Evolutionary conservation across 1,139 yeast species (phyloP), one percentile per base, ranked within the genome.

Genomic region (Insectozyma bohioensis): DNA sequence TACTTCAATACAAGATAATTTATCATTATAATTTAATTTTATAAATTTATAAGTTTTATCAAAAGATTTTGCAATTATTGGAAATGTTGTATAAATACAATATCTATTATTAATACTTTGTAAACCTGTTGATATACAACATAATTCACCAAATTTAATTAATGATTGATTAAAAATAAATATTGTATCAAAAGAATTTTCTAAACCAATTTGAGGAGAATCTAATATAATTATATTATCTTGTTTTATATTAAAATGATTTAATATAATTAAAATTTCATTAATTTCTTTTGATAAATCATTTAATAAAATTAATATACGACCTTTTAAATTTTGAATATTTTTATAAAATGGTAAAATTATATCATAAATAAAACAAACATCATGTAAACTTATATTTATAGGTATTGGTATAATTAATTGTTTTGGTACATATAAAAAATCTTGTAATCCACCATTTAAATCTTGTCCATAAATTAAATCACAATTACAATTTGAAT

Each of bases 371-470:
- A 60, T 39, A 32, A 63, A 63, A 30, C 67, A 56, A 20, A 60
- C 55, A 42, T 67, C 74, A 41, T 66, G 73, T 14, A 61, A 46
- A 35, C 67, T 60, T 10, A 65, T 50, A 33, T 49, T 52, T 4
- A 43, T 45, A 2, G 72, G 70, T 1, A 66, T 42, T 13, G 46
- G 45, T 3, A 66, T 41, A 24, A 63, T 45, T 6, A 57, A 43
- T 20, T 55, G 45, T 19, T 41, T 40, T 0, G 69, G 61, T 21
- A 67, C 52, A 28, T 54, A 54, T 12, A 67, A 39, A 37, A 45
- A 61, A 31, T 64, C 71, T 39, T 67, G 72, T 15, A 67, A 44
- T 1, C 73, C 73, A 4, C 74, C 74, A 34, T 66, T 63, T 6
- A 67, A 34, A 29, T 61, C 61, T 6, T 41, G 39, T 1, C 74